These are phyloP conservation scores for Aureococcus anophagefferens DNA, from an alignment of 108 stramenopile genomes.

Conservation along the genomic window DNA sequence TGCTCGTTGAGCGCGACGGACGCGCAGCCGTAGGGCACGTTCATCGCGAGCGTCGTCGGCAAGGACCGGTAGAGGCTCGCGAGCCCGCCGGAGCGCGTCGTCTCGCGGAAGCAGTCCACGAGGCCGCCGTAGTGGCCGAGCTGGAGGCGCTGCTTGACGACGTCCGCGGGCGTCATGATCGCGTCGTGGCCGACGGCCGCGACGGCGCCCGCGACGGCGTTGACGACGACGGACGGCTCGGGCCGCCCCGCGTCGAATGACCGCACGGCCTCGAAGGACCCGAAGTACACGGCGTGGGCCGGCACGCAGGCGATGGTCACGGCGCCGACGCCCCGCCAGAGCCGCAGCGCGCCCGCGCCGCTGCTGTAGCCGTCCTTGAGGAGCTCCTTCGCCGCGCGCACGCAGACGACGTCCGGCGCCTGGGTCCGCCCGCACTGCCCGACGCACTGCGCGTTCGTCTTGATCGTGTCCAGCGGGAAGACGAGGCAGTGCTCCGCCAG, in stretches of 20 bases:
- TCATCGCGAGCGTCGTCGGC: slow-evolving; percentile 85
- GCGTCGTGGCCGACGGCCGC: slow-evolving; percentile 82
- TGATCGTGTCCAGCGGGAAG: slow-evolving; percentile 92
- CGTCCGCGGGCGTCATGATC: slow-evolving; percentile 93
- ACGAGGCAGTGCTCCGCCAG: slow-evolving; percentile 83
- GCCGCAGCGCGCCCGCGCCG: slow-evolving; percentile 45
- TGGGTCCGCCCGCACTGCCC: slow-evolving; percentile 2
- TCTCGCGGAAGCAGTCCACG: slow-evolving; percentile 40
- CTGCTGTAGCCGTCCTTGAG: slow-evolving; percentile 8
- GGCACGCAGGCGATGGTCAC: slow-evolving; percentile 92
- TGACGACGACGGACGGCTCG: slow-evolving; percentile 25
- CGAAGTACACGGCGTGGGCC: slow-evolving; percentile 95
- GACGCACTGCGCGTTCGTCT: slow-evolving; percentile 82
- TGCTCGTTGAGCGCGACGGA: slow-evolving; percentile 92
- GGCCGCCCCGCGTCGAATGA: slow-evolving; percentile 17
- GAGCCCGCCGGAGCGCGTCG: slow-evolving; percentile 57
- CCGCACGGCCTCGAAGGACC: slow-evolving; percentile 57
- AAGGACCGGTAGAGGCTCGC: slow-evolving; percentile 69
- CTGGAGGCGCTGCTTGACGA: slow-evolving; percentile 97
- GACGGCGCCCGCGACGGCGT: slow-evolving; percentile 69
- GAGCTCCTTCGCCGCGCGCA: background rate
- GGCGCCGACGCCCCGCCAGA: slow-evolving; percentile 92
- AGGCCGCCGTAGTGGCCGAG: slow-evolving; percentile 83
- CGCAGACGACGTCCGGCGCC: slow-evolving; percentile 7
- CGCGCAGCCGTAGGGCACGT: slow-evolving; percentile 90